Base-by-base conservation (phyloP, 495 filamentous ascomycete species). In the Aspergillus bridgeri region DNA sequence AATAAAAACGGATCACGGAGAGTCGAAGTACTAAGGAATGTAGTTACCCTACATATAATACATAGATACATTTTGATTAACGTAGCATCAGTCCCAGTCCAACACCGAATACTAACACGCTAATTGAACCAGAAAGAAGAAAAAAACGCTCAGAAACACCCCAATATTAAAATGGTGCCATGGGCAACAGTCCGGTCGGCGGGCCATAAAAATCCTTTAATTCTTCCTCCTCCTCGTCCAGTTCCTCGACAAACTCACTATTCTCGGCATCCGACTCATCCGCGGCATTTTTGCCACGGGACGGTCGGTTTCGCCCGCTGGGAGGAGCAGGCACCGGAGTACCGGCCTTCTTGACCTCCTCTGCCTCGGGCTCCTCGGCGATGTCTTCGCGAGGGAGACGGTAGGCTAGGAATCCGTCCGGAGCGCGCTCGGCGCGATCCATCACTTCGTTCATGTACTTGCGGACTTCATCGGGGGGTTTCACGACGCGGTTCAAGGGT, bases 381-480 rank as follows among this genome's bases (percentile, higher is more conserved):
- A 62, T 54, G 13, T 68, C 74, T 24, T 79, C 79, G 23, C 74
- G 72, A 2, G 86, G 87, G 8, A 91, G 69, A 50, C 83, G 80
- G 74, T 87, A 83, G 6, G 86, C 87, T 3, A 89, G 74, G 19
- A 87, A 77, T 0, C 88, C 79, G 58, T 87, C 88, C 29, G 87
- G 86, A 4, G 86, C 86, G 48, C 87, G 80, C 25, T 87, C 87
- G 59, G 84, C 84, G 5, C 81, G 83, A 53, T 88, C 84, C 86
- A 91, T 90, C n/a, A 91, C 72, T 46, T 89, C 85, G 58, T 91
- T 86, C 89, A 92, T 96, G 57, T 92, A 91, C 58, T 83, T 83
- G 57, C 80, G 78, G 19, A 92, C 91, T 65, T 93, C 90, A 0
- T 91, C 88, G 25, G 80, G 73, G 15, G 89, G 88, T 45, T 86